These are phyloP conservation scores for Artomyces pyxidatus DNA, from an alignment of 768 basidiomycete species.

Conservation along the genomic window DNA sequence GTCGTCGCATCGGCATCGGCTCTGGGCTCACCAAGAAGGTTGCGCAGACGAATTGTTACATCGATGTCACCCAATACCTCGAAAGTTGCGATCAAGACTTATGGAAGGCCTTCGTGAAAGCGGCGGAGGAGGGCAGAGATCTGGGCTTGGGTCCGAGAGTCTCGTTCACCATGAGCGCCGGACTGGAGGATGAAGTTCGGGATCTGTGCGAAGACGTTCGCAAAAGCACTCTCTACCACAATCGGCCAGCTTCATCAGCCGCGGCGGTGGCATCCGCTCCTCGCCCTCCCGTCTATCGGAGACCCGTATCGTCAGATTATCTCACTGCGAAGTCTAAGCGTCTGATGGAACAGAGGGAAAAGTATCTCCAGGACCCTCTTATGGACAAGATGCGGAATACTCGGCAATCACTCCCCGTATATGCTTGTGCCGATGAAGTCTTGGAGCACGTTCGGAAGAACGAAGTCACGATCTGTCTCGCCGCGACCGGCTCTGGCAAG, in stretches of 20 bases:
- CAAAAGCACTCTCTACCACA: constrained; percentile 55
- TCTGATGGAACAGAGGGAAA: constrained; percentile 44
- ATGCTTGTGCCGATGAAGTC: constrained; percentile 56
- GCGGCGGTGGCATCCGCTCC: constrained; percentile 2
- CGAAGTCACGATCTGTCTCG: constrained; percentile 86
- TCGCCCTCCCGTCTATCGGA: constrained; percentile 17
- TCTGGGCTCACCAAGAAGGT: constrained; percentile 58
- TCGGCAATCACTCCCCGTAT: constrained; percentile 68
- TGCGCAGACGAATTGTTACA: constrained; percentile 65
- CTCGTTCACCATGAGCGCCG: constrained; percentile 52
- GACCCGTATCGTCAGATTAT: constrained; percentile 22
- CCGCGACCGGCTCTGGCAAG: constrained; percentile 87
- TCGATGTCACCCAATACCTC: constrained; percentile 84
- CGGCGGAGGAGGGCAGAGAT: constrained; percentile 55
- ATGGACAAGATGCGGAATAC: constrained; percentile 60
- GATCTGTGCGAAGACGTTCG: constrained; percentile 64
- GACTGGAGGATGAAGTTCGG: constrained; percentile 60
- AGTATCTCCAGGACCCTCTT: constrained; percentile 52
- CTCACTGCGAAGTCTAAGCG: constrained; percentile 46
- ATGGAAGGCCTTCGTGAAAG: constrained; percentile 64
- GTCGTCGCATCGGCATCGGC: constrained; percentile 78
- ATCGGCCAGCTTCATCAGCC: constrained; percentile 36
- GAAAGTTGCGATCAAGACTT: constrained; percentile 75
- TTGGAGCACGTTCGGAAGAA: constrained; percentile 61
- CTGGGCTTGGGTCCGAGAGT: constrained; percentile 68